phyloP scores from a whole-genome alignment of 2,329 filamentous ascomycete species.

The Aphanoascus verrucosus region DNA sequence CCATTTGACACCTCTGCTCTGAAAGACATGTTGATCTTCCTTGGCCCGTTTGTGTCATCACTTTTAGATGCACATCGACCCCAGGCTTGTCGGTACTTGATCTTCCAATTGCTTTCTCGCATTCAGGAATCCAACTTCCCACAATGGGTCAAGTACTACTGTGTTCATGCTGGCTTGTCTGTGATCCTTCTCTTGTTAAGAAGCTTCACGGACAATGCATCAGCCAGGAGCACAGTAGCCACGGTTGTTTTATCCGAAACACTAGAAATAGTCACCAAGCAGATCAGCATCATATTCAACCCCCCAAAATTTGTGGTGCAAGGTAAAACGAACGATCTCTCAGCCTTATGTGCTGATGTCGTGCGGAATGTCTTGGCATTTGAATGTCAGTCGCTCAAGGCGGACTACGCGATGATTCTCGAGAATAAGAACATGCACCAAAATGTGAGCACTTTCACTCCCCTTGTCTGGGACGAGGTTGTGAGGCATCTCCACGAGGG shows the following conservation, averaged over 20 bases:
- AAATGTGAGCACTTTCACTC: conserved; percentile 58
- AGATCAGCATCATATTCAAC: conserved; percentile 48
- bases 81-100: conserved; percentile 68
- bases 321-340: conserved; percentile 43
- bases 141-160: conserved; percentile 35
- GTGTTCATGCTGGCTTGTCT: conserved; percentile 37
- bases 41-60: conserved; percentile 64
- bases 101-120: conserved; percentile 61
- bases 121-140: conserved; percentile 35
- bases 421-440: conserved; percentile 52
- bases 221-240: conserved; percentile 36
- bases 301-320: conserved; percentile 42
- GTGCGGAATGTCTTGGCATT: conserved; percentile 57
- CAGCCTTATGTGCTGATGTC: conserved; percentile 50
- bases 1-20: conserved; percentile 46
- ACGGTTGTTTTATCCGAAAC: conserved; percentile 41
- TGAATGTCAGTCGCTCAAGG: conserved; percentile 58
- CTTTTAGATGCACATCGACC: conserved; percentile 64
- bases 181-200: conserved; percentile 38
- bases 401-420: conserved; percentile 58
- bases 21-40: conserved; percentile 61
- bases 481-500: conserved; percentile 56
- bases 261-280: conserved; percentile 37
- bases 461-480: conserved; percentile 68
- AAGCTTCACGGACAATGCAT: conserved; percentile 39